phyloP scores from a whole-genome alignment of 2,329 filamentous ascomycete genomes.

The Thelonectria olida region DNA sequence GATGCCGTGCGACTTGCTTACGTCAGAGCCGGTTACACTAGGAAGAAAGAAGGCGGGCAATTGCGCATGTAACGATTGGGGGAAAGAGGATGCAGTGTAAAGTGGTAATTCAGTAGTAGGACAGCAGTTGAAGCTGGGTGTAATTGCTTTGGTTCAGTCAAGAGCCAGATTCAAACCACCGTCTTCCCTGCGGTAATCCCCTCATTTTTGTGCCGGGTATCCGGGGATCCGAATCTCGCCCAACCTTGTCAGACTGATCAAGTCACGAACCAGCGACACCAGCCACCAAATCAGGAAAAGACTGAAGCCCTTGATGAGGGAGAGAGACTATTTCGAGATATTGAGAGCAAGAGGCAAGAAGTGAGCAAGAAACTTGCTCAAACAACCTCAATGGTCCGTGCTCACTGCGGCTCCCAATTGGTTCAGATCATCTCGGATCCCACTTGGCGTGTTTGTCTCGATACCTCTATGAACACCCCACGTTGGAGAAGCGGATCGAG shows the following conservation, averaged over 20 bases:
- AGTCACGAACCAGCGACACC: background rate
- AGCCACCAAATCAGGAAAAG: conserved; percentile 8
- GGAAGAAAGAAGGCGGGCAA: background rate
- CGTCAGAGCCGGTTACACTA: background rate
- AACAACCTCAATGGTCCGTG: conserved; percentile 45
- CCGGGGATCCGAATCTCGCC: background rate
- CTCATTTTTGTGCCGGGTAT: conserved; percentile 9
- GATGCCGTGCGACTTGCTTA: background rate
- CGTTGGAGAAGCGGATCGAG: background rate
- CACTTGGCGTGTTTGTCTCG: conserved; percentile 12
- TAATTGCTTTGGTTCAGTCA: background rate
- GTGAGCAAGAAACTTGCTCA: conserved; percentile 54
- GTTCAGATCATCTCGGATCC: conserved; percentile 28
- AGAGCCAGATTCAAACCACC: background rate
- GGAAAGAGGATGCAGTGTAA: too few species aligned
- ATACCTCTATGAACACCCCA: conserved; percentile 4
- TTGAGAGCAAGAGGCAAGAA: conserved; percentile 21
- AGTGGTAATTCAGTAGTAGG: too few species aligned
- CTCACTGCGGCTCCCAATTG: conserved; percentile 27
- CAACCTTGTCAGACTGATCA: background rate
- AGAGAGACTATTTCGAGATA: conserved; percentile 11
- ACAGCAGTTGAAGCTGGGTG: too few species aligned
- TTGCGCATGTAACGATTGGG: conserved; percentile 5
- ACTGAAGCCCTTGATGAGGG: background rate
- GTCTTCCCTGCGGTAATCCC: background rate